Percentiles rank a stretch among this genome's conserved stretches.
Conservation (phyloP, 345 rosid species). For the Euphorbia peplus region DNA sequence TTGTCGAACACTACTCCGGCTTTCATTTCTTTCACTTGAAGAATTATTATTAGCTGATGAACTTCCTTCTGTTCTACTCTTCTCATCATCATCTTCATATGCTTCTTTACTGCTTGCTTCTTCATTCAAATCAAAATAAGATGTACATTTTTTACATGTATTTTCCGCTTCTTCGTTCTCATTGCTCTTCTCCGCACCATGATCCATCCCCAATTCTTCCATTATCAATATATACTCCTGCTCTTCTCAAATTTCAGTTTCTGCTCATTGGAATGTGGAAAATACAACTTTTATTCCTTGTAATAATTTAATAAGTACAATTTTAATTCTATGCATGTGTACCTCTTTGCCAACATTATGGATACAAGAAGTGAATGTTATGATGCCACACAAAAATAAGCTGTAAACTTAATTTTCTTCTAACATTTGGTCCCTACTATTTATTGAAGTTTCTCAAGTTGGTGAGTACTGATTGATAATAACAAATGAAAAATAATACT, state of each 20-base stretch:
- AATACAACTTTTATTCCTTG: too few species aligned
- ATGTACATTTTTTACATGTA: conserved; percentile 31
- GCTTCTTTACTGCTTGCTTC: conserved; percentile 30
- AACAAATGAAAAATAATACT: background rate
- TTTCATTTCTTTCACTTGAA: conserved; percentile 19
- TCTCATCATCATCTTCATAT: conserved; percentile 13
- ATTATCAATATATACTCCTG: background rate
- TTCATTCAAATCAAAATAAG: conserved; percentile 45
- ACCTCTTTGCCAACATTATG: too few species aligned
- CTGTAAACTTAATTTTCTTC: background rate
- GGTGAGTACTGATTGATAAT: conserved; percentile 1
- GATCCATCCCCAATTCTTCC: conserved; percentile 17
- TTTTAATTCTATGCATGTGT: background rate
- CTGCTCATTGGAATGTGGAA: too few species aligned
- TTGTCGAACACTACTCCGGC: conserved; percentile 48
- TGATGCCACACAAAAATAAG: background rate
- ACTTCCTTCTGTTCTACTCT: conserved; percentile 31
- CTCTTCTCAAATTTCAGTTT: background rate
- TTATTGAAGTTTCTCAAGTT: background rate
- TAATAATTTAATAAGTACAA: too few species aligned
- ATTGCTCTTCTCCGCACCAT: conserved; percentile 20
- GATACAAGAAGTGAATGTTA: background rate
- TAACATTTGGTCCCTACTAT: background rate
- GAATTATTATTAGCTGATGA: conserved; percentile 16
- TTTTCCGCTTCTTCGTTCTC: conserved; percentile 27